Evolutionary conservation across 164 flowering plant genomes (phyloP).

Genomic region (Annona cherimola): DNA sequence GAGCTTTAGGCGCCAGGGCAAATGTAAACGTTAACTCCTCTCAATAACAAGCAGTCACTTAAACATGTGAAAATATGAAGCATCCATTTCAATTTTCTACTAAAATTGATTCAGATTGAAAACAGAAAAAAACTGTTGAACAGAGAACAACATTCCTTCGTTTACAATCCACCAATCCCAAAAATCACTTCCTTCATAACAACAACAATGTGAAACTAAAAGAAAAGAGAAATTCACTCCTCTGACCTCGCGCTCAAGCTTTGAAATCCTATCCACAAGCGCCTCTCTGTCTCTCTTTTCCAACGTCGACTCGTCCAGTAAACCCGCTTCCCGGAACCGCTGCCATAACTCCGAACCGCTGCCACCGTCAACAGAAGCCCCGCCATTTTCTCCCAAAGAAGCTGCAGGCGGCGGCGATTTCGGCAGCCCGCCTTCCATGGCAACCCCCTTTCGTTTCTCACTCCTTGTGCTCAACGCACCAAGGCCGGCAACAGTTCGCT

Average conservation of each 20-base stretch:
- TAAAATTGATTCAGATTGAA: no score
- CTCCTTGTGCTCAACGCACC: not conserved
- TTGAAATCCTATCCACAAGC: conserved; percentile 37
- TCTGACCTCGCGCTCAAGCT: conserved; percentile 61
- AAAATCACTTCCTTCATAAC: no score
- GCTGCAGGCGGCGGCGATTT: conserved; percentile 19
- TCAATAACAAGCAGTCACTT: no score
- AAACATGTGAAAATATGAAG: no score
- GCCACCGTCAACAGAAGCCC: conserved; percentile 9
- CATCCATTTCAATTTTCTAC: no score
- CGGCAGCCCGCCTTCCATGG: conserved; percentile 26
- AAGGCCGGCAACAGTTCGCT: conserved; percentile 19
- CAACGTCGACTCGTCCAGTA: conserved; percentile 56
- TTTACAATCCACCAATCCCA: no score
- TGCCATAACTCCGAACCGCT: conserved; percentile 62
- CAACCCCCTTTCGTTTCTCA: conserved; percentile 36
- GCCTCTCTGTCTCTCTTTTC: conserved; percentile 60
- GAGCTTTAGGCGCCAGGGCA: no score
- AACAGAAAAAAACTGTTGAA: no score
- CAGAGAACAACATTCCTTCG: no score
- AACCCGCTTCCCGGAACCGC: conserved; percentile 64
- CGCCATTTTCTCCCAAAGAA: conserved; percentile 30
- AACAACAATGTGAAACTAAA: no score
- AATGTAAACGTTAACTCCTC: no score
- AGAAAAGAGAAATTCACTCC: not conserved